Evolutionary conservation across 2,329 filamentous ascomycete species (phyloP).

Genomic region (Knufia petricola): DNA sequence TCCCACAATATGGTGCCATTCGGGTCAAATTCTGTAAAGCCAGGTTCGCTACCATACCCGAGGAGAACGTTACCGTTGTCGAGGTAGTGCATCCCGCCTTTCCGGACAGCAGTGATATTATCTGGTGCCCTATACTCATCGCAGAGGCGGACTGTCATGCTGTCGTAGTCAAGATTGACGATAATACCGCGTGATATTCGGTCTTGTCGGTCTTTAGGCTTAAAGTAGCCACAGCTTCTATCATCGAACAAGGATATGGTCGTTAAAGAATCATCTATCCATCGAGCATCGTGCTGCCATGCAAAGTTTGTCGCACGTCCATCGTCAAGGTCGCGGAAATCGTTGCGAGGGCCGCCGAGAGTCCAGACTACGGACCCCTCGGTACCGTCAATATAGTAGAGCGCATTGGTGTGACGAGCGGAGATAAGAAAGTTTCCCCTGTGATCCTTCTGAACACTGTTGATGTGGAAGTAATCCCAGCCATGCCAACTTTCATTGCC

Average conservation of each 20-base stretch:
- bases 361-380: conserved; percentile 32
- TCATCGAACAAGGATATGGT: neutral
- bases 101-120: neutral
- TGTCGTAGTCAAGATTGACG: neutral
- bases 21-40: conserved; percentile 32
- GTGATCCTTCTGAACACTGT: conserved; percentile 33
- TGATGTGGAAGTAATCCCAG: conserved; percentile 38
- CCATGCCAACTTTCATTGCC: conserved; percentile 37
- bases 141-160: neutral
- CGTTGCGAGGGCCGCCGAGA: conserved; percentile 29
- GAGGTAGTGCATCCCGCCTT: neutral
- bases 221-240: neutral
- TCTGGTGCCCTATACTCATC: neutral
- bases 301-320: conserved; percentile 26
- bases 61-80: conserved; percentile 28
- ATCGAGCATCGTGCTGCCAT: conserved; percentile 32
- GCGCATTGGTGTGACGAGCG: neutral
- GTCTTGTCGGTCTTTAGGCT: neutral
- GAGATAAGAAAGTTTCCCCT: conserved; percentile 8
- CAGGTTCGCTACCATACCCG: conserved; percentile 34
- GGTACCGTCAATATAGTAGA: conserved; percentile 26
- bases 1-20: conserved; percentile 28
- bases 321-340: conserved; percentile 12
- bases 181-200: neutral
- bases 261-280: neutral